Conservation (phyloP, 2,329 filamentous ascomycete species). For the Exutisphaerella laricina region DNA sequence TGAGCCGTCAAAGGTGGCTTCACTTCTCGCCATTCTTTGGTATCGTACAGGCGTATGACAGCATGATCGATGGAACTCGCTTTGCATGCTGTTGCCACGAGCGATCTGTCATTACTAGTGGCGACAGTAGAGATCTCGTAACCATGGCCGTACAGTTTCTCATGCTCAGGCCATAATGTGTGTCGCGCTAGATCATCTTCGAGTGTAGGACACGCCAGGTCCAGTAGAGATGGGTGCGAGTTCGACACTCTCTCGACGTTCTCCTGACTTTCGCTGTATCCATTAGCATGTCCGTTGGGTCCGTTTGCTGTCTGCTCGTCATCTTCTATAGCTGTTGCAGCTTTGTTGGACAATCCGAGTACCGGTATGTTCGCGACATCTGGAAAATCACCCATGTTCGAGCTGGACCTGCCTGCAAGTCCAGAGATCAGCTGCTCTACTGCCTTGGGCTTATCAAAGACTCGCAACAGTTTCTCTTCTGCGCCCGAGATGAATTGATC, state of each 20-base stretch:
- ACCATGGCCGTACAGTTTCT: conserved; percentile 96
- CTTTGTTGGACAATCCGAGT: conserved; percentile 92
- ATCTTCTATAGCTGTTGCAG: conserved; percentile 53
- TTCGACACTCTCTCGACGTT: conserved; percentile 52
- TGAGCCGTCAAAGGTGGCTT: conserved; percentile 78
- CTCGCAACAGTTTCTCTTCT: conserved; percentile 94
- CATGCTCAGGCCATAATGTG: conserved; percentile 90
- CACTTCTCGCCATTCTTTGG: conserved; percentile 78
- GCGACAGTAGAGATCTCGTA: conserved; percentile 92
- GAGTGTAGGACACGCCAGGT: conserved; percentile 68
- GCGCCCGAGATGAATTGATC: conserved; percentile 87
- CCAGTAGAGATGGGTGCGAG: conserved; percentile 56
- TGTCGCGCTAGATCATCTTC: conserved; percentile 86
- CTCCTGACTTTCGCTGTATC: conserved; percentile 43
- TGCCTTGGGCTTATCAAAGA: conserved; percentile 83
- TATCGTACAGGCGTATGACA: conserved; percentile 87
- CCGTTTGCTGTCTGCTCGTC: no score
- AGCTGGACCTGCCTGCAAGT: conserved; percentile 19
- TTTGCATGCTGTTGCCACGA: conserved; percentile 88
- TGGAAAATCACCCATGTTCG: conserved; percentile 48
- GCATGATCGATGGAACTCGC: conserved; percentile 91
- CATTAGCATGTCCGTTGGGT: conserved; percentile 20
- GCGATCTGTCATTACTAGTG: conserved; percentile 63
- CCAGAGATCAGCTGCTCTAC: conserved; percentile 59
- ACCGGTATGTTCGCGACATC: conserved; percentile 94